Conservation (phyloP, 768 basidiomycete species). For the Termitomyces sp. region DNA sequence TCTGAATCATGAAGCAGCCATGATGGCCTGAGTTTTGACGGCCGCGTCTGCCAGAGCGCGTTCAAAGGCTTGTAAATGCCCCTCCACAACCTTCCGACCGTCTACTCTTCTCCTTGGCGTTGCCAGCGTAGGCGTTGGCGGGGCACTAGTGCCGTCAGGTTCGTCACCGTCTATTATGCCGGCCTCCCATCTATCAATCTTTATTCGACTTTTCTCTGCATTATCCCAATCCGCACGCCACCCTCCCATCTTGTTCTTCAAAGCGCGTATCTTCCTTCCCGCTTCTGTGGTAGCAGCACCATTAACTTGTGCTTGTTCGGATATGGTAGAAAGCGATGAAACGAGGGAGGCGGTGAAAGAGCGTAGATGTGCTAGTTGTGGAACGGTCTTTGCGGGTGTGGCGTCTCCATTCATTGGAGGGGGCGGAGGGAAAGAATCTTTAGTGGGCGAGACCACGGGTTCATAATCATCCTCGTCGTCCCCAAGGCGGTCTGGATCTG, state of each 20-base stretch:
- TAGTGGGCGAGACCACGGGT: constrained; percentile 47
- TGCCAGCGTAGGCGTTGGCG: constrained; percentile 29
- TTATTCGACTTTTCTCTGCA: constrained; percentile 73
- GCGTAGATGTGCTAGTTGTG: constrained; percentile 70
- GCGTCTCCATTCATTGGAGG: constrained; percentile 47
- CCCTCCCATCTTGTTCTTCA: constrained; percentile 80
- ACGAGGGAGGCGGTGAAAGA: constrained; percentile 74
- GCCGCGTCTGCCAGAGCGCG: constrained; percentile 70
- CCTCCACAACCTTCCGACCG: constrained; percentile 71
- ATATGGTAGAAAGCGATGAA: constrained; percentile 71
- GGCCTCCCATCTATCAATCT: constrained; percentile 81
- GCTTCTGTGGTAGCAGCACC: constrained; percentile 83
- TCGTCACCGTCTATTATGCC: constrained; percentile 48
- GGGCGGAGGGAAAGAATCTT: constrained; percentile 55
- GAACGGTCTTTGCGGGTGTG: constrained; percentile 59
- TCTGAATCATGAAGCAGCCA: constrained; percentile 56
- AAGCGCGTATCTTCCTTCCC: constrained; percentile 79
- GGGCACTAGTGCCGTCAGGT: constrained; percentile 21
- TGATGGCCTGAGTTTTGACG: constrained; percentile 76
- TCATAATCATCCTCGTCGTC: constrained; percentile 50
- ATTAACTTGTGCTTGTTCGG: constrained; percentile 88
- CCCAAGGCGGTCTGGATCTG: constrained; percentile 51
- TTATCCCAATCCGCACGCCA: constrained; percentile 85
- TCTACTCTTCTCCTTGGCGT: constrained; percentile 49
- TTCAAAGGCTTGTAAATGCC: constrained; percentile 77